These are phyloP conservation scores for Amanita rubescens DNA, from an alignment of 768 basidiomycete species.

Conservation along the genomic window DNA sequence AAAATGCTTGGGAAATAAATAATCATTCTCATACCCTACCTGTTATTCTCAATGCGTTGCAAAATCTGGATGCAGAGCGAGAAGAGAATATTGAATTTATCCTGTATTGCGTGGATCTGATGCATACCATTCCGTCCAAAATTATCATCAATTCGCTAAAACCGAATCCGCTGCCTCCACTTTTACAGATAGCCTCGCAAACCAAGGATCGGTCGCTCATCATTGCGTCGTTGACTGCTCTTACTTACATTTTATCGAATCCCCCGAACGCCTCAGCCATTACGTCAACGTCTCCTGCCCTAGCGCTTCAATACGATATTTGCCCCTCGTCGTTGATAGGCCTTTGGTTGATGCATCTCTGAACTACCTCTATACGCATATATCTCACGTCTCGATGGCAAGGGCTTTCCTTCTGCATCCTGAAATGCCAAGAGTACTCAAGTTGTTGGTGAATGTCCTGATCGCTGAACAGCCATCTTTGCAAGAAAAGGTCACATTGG, in stretches of 20 bases:
- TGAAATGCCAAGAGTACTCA: slow-evolving; percentile 63
- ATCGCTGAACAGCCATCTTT: slow-evolving; percentile 54
- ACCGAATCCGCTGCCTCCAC: slow-evolving; percentile 46
- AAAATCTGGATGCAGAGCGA: slow-evolving; percentile 48
- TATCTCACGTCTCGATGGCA: slow-evolving; percentile 68
- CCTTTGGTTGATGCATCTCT: slow-evolving; percentile 62
- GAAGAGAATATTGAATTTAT: slow-evolving; percentile 70
- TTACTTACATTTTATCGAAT: slow-evolving; percentile 57
- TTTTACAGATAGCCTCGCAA: slow-evolving; percentile 46
- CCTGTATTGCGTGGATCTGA: slow-evolving; percentile 62
- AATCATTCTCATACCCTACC: slow-evolving; percentile 54
- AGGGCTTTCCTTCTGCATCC: slow-evolving; percentile 69
- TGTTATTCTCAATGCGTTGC: slow-evolving; percentile 58
- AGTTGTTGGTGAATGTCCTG: slow-evolving; percentile 58
- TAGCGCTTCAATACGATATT: slow-evolving; percentile 60
- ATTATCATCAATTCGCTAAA: slow-evolving; percentile 27
- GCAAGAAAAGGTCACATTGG: slow-evolving; percentile 57
- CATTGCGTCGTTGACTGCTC: slow-evolving; percentile 50
- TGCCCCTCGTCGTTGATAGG: slow-evolving; percentile 68
- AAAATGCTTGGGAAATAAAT: slow-evolving; percentile 56
- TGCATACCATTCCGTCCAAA: slow-evolving; percentile 51
- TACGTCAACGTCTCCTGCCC: slow-evolving; percentile 46
- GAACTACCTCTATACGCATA: slow-evolving; percentile 68
- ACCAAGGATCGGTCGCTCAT: slow-evolving; percentile 74
- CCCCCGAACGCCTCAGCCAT: slow-evolving; percentile 51